Evolutionary conservation across 345 rosid species (phyloP), one percentile per base, ranked within the genome.

Genomic region (Arabis alpina): DNA sequence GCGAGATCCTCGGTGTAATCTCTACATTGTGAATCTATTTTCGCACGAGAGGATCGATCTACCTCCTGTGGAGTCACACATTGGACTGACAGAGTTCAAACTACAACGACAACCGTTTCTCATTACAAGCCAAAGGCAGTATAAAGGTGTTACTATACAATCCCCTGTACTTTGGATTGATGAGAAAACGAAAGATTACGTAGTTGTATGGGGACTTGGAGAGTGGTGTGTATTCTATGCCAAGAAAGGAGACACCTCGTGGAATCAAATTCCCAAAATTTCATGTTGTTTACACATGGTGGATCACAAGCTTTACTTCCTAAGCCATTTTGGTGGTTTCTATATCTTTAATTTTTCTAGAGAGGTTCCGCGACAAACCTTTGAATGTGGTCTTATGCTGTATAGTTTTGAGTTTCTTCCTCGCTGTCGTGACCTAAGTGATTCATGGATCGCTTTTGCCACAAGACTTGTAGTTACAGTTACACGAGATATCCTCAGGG

Each of bases 401-500:
- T 6, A 32, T 32, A 32, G 36, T 32, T 32, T 32, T 32, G 36
- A 32, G 1, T 32, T 32, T 28, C 32, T 1, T 32, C 36, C 5
- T 32, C 8, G 36, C 5, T 0, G 2, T 5, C 36, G 47, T 12
- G 7, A 3, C 4, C 8, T 0, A 5, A 32, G 36, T 32, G 36
- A 32, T 32, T 32, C 36, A 6, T 32, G 12, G 44, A 1, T 15
- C 6, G 12, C 3, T 16, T 8, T 10, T 23, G 11, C 6, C 8
- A 34, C 49, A 24, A 59, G 2, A 61, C 40, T 43, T 61, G 66
- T 61, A 28, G 53, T 61, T 27, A 44, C 66, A 2, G 40, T 14
- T 44, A 10, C 66, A 27, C 27, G 66, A 61, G 1, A 61, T 14
- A 41, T 61, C 53, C 41, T 61, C 41, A 44, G 0, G 10, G 66